Evolutionary conservation across 192 early-diverging fungal genomes (phyloP).

Genomic region (Entomortierella beljakovae): DNA sequence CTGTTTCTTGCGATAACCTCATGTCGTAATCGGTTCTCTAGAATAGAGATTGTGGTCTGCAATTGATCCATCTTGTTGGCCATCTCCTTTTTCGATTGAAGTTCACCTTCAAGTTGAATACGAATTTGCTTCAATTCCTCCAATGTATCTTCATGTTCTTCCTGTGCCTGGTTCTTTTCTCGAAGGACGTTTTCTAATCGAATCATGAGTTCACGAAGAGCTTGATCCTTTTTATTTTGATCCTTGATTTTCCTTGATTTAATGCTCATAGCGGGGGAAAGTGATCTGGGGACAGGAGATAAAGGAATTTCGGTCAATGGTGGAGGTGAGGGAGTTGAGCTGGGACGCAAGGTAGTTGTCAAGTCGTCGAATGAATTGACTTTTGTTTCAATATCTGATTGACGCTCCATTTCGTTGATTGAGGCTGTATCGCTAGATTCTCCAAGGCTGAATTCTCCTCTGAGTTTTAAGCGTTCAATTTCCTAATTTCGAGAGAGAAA

Average conservation of each 20-base stretch:
- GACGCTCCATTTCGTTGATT: not conserved
- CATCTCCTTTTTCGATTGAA: slow-evolving; percentile 16
- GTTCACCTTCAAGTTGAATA: slow-evolving; percentile 10
- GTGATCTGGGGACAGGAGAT: not conserved
- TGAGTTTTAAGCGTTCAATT: not conserved
- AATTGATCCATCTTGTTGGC: slow-evolving; percentile 12
- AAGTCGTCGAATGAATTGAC: slow-evolving; percentile 20
- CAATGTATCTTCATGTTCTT: slow-evolving; percentile 31
- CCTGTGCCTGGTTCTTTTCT: slow-evolving; percentile 39
- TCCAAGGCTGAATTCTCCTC: not conserved
- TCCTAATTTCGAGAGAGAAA: slow-evolving; percentile 5
- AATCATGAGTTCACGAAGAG: slow-evolving; percentile 29
- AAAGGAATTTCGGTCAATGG: not conserved
- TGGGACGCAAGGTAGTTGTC: not conserved
- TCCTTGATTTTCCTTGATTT: slow-evolving; percentile 13
- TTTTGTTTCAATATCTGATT: slow-evolving; percentile 10
- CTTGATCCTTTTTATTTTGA: slow-evolving; percentile 26
- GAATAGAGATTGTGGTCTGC: slow-evolving; percentile 12
- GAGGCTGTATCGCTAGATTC: slow-evolving; percentile 3
- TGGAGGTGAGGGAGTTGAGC: not conserved
- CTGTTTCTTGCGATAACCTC: not conserved
- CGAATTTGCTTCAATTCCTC: slow-evolving; percentile 5
- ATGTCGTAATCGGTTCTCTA: slow-evolving; percentile 1
- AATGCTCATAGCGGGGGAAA: not conserved
- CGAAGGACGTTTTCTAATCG: slow-evolving; percentile 27